phyloP scores from a whole-genome alignment of 257 asterid species.

The Nicotiana attenuata region DNA sequence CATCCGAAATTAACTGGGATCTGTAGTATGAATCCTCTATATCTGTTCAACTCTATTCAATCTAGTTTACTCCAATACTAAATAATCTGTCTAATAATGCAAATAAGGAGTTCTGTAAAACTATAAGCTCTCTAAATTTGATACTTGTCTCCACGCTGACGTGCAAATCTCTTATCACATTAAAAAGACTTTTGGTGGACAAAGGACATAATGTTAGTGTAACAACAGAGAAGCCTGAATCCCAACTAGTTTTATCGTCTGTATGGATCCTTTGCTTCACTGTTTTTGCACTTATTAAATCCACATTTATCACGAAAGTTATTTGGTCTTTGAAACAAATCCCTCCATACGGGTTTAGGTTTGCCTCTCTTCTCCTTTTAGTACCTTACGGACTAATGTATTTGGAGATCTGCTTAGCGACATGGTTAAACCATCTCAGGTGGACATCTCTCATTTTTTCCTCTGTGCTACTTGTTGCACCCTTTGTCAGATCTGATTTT shows the following conservation, averaged over 20 bases:
- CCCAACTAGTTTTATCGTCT: neutral
- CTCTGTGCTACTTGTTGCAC: neutral
- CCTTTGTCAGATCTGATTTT: neutral
- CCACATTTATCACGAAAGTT: neutral
- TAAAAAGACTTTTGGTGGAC: neutral
- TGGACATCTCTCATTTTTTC: neutral
- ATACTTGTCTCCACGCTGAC: neutral
- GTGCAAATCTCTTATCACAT: neutral
- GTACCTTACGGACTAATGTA: neutral
- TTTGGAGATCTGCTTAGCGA: neutral
- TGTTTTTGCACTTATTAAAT: neutral
- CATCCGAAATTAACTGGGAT: neutral
- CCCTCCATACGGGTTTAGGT: neutral
- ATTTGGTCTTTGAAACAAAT: neutral
- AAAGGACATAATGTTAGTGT: neutral
- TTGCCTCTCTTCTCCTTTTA: neutral
- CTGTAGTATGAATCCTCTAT: neutral
- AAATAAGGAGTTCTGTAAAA: neutral
- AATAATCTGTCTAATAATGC: neutral
- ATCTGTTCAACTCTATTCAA: neutral
- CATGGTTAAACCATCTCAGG: neutral
- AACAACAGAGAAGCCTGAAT: neutral
- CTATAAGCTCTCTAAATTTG: neutral
- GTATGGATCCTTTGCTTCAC: neutral
- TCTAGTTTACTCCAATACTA: neutral